Evolutionary conservation across 306 rosid genomes (phyloP).

Genomic region (Hippophae rhamnoides): DNA sequence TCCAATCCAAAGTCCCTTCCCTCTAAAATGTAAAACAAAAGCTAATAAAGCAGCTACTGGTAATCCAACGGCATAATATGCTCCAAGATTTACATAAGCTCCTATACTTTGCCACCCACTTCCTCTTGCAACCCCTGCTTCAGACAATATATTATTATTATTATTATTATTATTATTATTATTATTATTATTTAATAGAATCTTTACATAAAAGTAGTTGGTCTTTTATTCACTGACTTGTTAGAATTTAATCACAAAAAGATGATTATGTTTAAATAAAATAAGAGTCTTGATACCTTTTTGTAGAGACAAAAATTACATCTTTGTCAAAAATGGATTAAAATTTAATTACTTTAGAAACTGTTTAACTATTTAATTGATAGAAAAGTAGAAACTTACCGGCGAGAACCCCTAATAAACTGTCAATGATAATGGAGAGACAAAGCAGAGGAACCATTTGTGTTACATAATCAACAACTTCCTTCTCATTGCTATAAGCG

Average conservation of each 20-base stretch:
- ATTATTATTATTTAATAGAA: neutral
- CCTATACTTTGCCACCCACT: slow-evolving; percentile 36
- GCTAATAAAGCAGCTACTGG: slow-evolving; percentile 27
- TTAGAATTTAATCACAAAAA: too few species aligned
- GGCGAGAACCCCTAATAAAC: slow-evolving; percentile 23
- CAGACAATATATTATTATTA: neutral
- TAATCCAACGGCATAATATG: slow-evolving; percentile 38
- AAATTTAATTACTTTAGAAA: neutral
- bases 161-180: neutral
- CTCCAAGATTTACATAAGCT: slow-evolving; percentile 34
- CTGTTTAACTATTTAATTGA: neutral
- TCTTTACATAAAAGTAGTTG: too few species aligned
- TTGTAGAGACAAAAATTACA: too few species aligned
- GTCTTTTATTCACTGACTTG: too few species aligned
- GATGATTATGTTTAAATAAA: too few species aligned
- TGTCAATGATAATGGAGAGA: slow-evolving; percentile 29
- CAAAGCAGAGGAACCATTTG: slow-evolving; percentile 34
- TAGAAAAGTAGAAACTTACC: slow-evolving; percentile 11
- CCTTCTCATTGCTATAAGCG: slow-evolving; percentile 41
- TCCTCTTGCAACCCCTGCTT: slow-evolving; percentile 39
- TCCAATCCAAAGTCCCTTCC: slow-evolving; percentile 45
- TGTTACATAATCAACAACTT: slow-evolving; percentile 35
- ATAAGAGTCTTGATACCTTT: too few species aligned
- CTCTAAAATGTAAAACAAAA: slow-evolving; percentile 21
- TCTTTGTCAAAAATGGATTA: neutral